Evolutionary conservation across 805 yeast genomes (phyloP).

Genomic region (Metschnikowia corniflorae): DNA sequence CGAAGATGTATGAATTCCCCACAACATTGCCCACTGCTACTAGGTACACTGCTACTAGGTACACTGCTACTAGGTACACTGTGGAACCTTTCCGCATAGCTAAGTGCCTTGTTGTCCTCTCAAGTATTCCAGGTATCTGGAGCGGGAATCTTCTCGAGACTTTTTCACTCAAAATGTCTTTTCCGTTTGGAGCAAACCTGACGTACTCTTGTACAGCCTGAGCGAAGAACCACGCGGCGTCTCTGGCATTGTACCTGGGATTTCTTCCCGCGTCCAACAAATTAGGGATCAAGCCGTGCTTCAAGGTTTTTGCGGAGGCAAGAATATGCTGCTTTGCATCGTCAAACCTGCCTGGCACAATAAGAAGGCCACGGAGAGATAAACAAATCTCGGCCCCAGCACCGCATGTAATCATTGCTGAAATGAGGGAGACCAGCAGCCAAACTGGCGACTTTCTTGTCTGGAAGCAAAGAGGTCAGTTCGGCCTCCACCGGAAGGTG

Average conservation of each 20-base stretch:
- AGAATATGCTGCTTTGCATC: slow-evolving; percentile 80
- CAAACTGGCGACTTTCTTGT: slow-evolving; percentile 60
- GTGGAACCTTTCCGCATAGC: slow-evolving; percentile 39
- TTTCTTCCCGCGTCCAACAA: slow-evolving; percentile 87
- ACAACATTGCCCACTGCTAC: too few species aligned
- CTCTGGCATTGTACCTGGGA: slow-evolving; percentile 94
- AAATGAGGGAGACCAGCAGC: slow-evolving; percentile 98
- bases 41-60: too few species aligned
- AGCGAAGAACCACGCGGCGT: slow-evolving; percentile 93
- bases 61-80: background rate
- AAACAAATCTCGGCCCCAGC: slow-evolving; percentile 98
- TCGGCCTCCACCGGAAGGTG: too few species aligned
- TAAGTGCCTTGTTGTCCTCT: slow-evolving; percentile 73
- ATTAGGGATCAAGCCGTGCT: slow-evolving; percentile 94
- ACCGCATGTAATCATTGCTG: slow-evolving; percentile 86
- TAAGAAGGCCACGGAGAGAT: slow-evolving; percentile 80
- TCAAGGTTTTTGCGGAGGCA: slow-evolving; percentile 84
- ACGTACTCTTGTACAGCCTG: slow-evolving; percentile 88
- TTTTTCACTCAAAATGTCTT: slow-evolving; percentile 58
- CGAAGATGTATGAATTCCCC: too few species aligned
- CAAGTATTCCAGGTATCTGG: slow-evolving; percentile 74
- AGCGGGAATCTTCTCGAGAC: slow-evolving; percentile 84
- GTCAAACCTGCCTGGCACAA: slow-evolving; percentile 73
- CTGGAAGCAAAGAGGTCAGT: slow-evolving; percentile 78
- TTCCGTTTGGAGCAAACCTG: slow-evolving; percentile 64